These are phyloP conservation scores for Racocetra persica DNA, from an alignment of 371 early-diverging fungal genomes.

Conservation along the genomic window DNA sequence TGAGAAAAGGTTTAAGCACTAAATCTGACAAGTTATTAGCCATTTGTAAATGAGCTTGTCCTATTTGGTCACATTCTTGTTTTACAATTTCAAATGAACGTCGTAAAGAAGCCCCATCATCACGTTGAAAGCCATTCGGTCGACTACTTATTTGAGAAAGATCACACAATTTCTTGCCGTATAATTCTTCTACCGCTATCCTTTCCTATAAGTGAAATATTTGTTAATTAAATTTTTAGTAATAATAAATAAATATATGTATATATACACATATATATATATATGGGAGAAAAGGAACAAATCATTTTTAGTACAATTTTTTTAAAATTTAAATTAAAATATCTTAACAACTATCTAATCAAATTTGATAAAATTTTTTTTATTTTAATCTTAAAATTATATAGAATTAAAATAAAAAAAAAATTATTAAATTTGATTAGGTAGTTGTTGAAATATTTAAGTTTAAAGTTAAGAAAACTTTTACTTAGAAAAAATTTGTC, in stretches of 20 bases:
- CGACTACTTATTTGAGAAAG: conserved; percentile 36
- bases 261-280: neutral
- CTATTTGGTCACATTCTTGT: conserved; percentile 62
- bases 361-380: too few species aligned
- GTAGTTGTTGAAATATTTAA: too few species aligned
- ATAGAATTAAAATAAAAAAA: too few species aligned
- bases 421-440: too few species aligned
- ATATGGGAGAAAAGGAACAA: too few species aligned
- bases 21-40: conserved; percentile 63
- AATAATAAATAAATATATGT: conserved; percentile 52
- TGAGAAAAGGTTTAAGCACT: conserved; percentile 68
- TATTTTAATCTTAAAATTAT: too few species aligned
- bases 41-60: conserved; percentile 64
- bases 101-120: conserved; percentile 77
- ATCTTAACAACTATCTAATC: too few species aligned
- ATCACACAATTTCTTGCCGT: conserved; percentile 51
- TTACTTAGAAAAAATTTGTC: too few species aligned
- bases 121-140: conserved; percentile 68
- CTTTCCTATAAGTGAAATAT: conserved; percentile 56
- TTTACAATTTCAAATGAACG: conserved; percentile 70
- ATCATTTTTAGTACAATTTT: too few species aligned
- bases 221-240: too few species aligned
- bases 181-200: conserved; percentile 65
- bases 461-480: too few species aligned
- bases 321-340: too few species aligned